Conservation (phyloP, 2,329 filamentous ascomycete genomes). For the Neofusicoccum umdonicola region DNA sequence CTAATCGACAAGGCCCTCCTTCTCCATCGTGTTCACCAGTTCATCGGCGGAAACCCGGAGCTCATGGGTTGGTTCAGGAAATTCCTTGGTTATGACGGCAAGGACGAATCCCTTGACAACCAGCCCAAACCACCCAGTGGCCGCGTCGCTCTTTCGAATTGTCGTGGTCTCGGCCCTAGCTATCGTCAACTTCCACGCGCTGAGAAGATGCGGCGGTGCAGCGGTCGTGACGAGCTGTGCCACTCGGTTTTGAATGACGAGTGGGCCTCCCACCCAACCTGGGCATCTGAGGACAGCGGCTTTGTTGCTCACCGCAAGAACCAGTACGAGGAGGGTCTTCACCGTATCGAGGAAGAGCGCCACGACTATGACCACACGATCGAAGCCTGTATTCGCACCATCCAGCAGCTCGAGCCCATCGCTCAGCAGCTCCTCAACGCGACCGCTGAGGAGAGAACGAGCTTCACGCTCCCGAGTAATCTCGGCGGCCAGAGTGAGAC, state of each 20-base stretch:
- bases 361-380: conserved; percentile 99
- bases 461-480: conserved; percentile 76
- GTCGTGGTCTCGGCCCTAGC: conserved; percentile 90
- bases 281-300: conserved; percentile 96
- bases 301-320: conserved; percentile 99
- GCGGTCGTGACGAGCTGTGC: conserved; percentile 91
- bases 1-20: conserved; percentile 84
- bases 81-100: conserved; percentile 75
- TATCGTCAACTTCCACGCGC: conserved; percentile 89
- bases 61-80: conserved; percentile 85
- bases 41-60: conserved; percentile 85
- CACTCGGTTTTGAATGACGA: conserved; percentile 92
- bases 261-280: conserved; percentile 97
- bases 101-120: conserved; percentile 63
- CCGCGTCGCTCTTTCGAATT: conserved; percentile 90
- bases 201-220: conserved; percentile 87
- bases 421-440: conserved; percentile 86
- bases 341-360: conserved; percentile 94
- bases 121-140: conserved; percentile 70
- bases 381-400: conserved; percentile 89
- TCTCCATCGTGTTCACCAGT: conserved; percentile 76
- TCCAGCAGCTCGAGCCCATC: conserved; percentile 92
- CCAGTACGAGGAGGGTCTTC: conserved; percentile 86
- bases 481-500: conserved; percentile 92
- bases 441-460: conserved; percentile 65